phyloP scores from a whole-genome alignment of 2,329 filamentous ascomycete genomes.

The Mycogone perniciosa region DNA sequence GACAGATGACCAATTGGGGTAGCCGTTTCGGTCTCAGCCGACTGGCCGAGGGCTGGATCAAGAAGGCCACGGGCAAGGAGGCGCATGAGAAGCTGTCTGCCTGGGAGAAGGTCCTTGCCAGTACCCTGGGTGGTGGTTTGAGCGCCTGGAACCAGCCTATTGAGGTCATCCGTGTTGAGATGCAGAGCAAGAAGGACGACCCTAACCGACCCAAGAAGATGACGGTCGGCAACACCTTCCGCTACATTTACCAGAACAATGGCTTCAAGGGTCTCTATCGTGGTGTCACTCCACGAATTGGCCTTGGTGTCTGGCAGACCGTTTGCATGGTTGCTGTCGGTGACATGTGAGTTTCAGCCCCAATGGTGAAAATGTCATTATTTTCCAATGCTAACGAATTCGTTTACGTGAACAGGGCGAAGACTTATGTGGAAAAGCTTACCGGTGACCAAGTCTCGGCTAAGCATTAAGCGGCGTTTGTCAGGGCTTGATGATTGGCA shows the following conservation, averaged over 20 bases:
- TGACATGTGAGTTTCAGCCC: slow-evolving; percentile 69
- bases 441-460: slow-evolving; percentile 58
- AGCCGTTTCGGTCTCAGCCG: slow-evolving; percentile 90
- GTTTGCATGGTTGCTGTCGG: slow-evolving; percentile 99
- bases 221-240: slow-evolving; percentile 80
- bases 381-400: slow-evolving; percentile 12
- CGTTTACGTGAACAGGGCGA: slow-evolving; percentile 45
- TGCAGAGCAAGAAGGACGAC: slow-evolving; percentile 98
- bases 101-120: slow-evolving; percentile 83
- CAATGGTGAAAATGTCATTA: neutral
- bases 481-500: slow-evolving; percentile 9
- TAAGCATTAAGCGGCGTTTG: slow-evolving; percentile 54
- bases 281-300: slow-evolving; percentile 88
- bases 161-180: slow-evolving; percentile 98
- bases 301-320: slow-evolving; percentile 96
- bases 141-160: slow-evolving; percentile 99
- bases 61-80: slow-evolving; percentile 69
- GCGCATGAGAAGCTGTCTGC: slow-evolving; percentile 70
- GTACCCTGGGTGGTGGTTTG: slow-evolving; percentile 82
- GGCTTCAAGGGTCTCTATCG: slow-evolving; percentile 91
- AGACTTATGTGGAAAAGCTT: slow-evolving; percentile 60
- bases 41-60: slow-evolving; percentile 84
- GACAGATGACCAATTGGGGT: slow-evolving; percentile 99
- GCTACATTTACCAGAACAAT: slow-evolving; percentile 87
- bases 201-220: slow-evolving; percentile 98